Evolutionary conservation across 441 rosid species (phyloP).

Genomic region (Adansonia madagascariensis): DNA sequence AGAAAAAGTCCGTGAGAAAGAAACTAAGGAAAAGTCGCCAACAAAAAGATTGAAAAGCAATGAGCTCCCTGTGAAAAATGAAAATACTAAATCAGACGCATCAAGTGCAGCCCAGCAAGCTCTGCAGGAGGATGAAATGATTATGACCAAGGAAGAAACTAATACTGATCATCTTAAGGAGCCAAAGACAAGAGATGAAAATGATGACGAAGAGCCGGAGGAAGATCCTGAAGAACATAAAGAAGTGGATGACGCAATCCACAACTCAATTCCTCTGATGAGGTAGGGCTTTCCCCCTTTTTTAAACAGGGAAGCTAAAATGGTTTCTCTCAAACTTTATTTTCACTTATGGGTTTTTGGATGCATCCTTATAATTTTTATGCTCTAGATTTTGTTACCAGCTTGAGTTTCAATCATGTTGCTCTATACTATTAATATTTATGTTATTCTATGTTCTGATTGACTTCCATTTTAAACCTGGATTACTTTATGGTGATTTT

Average conservation of each 20-base stretch:
- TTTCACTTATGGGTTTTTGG: background rate
- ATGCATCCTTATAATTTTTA: background rate
- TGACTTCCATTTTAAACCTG: background rate
- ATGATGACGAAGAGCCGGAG: conserved; percentile 69
- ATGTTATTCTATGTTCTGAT: background rate
- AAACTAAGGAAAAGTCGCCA: conserved; percentile 45
- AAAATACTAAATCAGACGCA: conserved; percentile 41
- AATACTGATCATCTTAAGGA: conserved; percentile 39
- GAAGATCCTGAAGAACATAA: conserved; percentile 82
- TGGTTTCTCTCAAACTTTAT: background rate
- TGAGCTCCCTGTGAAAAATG: conserved; percentile 55
- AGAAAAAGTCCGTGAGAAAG: conserved; percentile 57
- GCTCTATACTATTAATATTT: background rate
- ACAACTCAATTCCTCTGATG: conserved; percentile 47
- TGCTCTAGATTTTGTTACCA: background rate
- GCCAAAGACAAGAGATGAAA: conserved; percentile 39
- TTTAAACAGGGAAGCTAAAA: background rate
- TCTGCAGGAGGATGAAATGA: conserved; percentile 47
- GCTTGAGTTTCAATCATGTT: conserved; percentile 12
- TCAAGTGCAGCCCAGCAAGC: conserved; percentile 42
- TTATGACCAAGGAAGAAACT: conserved; percentile 31
- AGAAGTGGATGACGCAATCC: conserved; percentile 60
- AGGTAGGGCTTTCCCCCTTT: conserved; percentile 45
- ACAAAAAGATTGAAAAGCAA: conserved; percentile 60
- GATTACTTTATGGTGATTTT: conserved; percentile 12